A percentile compares a stretch with the other conserved stretches of the same genome.
Conservation (phyloP, 1,139 yeast genomes). For the Neolecta irregularis region DNA sequence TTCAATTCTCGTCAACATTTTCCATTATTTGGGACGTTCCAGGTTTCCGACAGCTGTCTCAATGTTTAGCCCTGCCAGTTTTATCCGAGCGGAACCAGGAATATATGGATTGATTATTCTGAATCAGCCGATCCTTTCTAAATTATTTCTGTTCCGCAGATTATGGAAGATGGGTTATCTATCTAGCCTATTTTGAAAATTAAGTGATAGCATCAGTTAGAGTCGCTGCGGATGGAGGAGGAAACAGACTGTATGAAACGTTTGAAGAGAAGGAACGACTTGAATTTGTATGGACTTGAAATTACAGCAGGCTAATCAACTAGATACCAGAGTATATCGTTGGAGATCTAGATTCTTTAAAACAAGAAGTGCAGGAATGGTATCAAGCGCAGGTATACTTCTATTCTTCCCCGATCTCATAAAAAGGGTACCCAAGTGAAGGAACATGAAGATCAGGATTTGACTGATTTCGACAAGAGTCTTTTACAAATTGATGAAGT, state of each 20-base stretch:
- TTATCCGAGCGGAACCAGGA: no score
- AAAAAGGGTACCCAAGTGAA: constrained; percentile 3
- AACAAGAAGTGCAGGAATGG: not conserved
- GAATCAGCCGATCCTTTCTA: constrained; percentile 1
- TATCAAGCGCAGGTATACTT: not conserved
- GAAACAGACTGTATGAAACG: not conserved
- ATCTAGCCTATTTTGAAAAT: not conserved
- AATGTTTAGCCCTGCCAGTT: no score
- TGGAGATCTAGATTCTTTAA: constrained; percentile 3
- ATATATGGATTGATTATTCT: constrained; percentile 4
- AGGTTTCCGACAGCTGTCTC: no score
- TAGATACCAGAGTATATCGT: constrained; percentile 4
- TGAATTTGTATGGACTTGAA: not conserved
- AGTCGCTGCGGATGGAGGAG: constrained; percentile 4
- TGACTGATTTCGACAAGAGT: constrained; percentile 2
- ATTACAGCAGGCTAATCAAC: not conserved
- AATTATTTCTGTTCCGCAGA: not conserved
- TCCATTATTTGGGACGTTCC: no score
- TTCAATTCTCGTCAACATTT: no score
- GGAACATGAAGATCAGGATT: not conserved
- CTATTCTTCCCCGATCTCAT: not conserved
- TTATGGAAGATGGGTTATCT: constrained; percentile 3
- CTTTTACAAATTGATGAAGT: not conserved
- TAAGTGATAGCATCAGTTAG: constrained; percentile 1
- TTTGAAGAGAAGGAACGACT: not conserved